These are phyloP conservation scores for Auricularia cornea DNA, from an alignment of 768 basidiomycete species.

Conservation along the genomic window DNA sequence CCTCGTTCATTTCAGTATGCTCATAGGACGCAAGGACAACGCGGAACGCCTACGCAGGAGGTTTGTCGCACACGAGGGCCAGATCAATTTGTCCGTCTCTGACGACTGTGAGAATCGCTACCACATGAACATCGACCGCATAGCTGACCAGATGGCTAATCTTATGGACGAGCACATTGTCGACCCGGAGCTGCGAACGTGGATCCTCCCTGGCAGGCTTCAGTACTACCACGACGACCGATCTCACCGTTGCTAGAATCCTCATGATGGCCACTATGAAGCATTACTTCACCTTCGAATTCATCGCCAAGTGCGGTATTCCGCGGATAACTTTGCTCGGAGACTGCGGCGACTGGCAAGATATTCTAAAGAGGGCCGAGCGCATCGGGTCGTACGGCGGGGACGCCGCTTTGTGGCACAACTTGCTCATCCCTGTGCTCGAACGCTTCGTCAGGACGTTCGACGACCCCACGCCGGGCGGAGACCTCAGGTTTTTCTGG, in stretches of 20 bases:
- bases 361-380: slow-evolving; percentile 29
- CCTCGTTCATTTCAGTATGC: slow-evolving; percentile 30
- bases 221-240: slow-evolving; percentile 35
- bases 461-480: slow-evolving; percentile 12
- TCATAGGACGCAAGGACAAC: slow-evolving; percentile 17
- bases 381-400: slow-evolving; percentile 32
- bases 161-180: slow-evolving; percentile 19
- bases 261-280: slow-evolving; percentile 37
- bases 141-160: slow-evolving; percentile 20
- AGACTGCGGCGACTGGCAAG: slow-evolving; percentile 30
- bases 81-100: slow-evolving; percentile 24
- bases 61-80: slow-evolving; percentile 29
- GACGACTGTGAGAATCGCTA: slow-evolving; percentile 11
- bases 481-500: slow-evolving; percentile 15
- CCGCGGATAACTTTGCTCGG: slow-evolving; percentile 39
- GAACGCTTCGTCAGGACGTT: slow-evolving; percentile 21
- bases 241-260: slow-evolving; percentile 30
- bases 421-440: slow-evolving; percentile 34
- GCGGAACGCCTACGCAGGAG: slow-evolving; percentile 24
- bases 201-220: slow-evolving; percentile 38
- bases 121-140: slow-evolving; percentile 23
- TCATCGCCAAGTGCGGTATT: slow-evolving; percentile 30
- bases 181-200: slow-evolving; percentile 24
- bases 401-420: slow-evolving; percentile 27
- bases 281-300: slow-evolving; percentile 24